A percentile compares a stretch with the other conserved stretches of the same genome.
Evolutionary conservation across 805 yeast species (phyloP).

Genomic region (Wickerhamiella vanderwaltii): DNA sequence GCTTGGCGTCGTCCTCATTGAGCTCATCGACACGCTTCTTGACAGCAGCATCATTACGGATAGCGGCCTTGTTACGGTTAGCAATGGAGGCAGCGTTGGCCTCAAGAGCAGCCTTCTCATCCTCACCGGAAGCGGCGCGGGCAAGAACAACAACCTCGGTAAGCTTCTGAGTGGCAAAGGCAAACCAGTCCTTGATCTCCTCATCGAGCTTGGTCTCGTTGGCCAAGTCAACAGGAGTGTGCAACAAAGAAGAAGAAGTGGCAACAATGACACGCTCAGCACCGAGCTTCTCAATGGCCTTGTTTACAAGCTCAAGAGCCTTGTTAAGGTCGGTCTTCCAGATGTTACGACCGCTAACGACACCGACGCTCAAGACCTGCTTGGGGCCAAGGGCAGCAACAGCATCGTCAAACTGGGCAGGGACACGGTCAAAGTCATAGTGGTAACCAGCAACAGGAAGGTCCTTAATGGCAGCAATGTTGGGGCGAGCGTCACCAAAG

Average conservation of each 20-base stretch:
- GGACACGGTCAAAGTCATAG: constrained; percentile 90
- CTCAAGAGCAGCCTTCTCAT: constrained; percentile 62
- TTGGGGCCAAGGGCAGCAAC: constrained; percentile 48
- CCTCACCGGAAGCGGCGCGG: constrained; percentile 68
- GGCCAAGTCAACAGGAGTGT: constrained; percentile 94
- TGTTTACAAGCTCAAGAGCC: constrained; percentile 69
- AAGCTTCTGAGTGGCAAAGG: constrained; percentile 95
- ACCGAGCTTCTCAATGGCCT: constrained; percentile 78
- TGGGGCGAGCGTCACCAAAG: constrained; percentile 98
- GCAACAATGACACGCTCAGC: constrained; percentile 67
- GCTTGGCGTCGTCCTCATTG: constrained; percentile 56
- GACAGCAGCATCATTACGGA: constrained; percentile 87
- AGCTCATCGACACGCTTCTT: constrained; percentile 70
- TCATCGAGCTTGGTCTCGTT: constrained; percentile 85
- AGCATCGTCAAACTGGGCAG: constrained; percentile 88
- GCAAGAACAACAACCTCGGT: constrained; percentile 83
- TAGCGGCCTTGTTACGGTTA: constrained; percentile 73
- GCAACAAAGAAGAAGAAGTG: constrained; percentile 92
- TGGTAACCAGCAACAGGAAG: constrained; percentile 94
- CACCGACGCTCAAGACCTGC: constrained; percentile 88
- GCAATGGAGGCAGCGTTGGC: constrained; percentile 80
- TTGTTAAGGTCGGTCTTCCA: constrained; percentile 94
- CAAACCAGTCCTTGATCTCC: constrained; percentile 93
- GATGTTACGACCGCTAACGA: constrained; percentile 97
- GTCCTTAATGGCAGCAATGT: constrained; percentile 75